Conservation (phyloP, 1,284 basidiomycete genomes). For the Apiotrichum gracile region DNA sequence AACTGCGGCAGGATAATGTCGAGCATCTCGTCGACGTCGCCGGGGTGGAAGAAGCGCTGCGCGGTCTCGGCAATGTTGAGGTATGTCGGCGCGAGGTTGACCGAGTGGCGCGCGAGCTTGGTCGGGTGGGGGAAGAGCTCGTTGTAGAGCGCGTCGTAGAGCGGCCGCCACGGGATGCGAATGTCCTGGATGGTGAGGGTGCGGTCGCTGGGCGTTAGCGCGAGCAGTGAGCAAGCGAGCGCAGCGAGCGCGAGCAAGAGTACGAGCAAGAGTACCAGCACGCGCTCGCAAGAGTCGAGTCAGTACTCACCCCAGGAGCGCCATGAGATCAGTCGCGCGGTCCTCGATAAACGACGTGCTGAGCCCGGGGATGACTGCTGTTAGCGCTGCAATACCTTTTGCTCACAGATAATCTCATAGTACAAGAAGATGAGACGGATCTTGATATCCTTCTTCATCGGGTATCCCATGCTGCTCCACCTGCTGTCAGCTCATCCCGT, state of each 20-base stretch:
- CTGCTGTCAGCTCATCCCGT: constrained; percentile 48
- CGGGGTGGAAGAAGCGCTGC: constrained; percentile 84
- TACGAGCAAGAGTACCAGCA: no score
- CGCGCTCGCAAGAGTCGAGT: not conserved
- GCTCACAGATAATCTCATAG: constrained; percentile 55
- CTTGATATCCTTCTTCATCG: constrained; percentile 71
- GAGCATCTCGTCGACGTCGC: constrained; percentile 85
- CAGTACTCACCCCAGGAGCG: constrained; percentile 55
- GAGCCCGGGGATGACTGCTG: constrained; percentile 53
- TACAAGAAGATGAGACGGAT: constrained; percentile 73
- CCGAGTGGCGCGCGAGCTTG: constrained; percentile 72
- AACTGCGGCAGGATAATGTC: constrained; percentile 59
- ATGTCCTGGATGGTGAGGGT: constrained; percentile 73
- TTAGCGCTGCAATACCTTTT: not conserved
- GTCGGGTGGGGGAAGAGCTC: constrained; percentile 78
- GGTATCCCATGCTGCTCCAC: constrained; percentile 77
- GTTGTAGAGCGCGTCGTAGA: constrained; percentile 71
- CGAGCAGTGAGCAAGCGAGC: no score
- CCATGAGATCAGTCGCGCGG: constrained; percentile 50
- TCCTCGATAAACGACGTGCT: constrained; percentile 50
- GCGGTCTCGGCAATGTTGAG: constrained; percentile 76
- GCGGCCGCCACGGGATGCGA: constrained; percentile 79
- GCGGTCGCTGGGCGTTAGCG: constrained; percentile 60
- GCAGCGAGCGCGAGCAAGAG: no score
- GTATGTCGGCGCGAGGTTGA: constrained; percentile 51